Base-by-base conservation (phyloP, 2,329 filamentous ascomycete species). In the Exophiala sp. region DNA sequence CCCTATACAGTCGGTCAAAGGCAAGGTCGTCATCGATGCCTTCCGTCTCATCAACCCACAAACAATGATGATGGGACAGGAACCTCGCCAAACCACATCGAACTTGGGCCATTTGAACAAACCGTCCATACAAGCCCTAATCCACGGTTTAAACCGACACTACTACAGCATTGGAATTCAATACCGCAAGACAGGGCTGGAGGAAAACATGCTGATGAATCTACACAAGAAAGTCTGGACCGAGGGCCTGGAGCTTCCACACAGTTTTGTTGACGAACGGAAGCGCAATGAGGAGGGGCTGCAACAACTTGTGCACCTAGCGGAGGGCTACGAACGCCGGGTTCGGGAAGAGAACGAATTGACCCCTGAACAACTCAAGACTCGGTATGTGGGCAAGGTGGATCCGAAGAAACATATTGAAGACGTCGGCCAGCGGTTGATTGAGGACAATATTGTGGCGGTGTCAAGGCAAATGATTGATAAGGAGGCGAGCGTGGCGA, bases 151-250 rank as follows among this genome's bases (percentile, higher is more conserved):
- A 38, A 98, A 98, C 76, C 80, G 93, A 64, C 93, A 98, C 75
- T 98, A 98, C 78, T 98, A 98, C 78, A 95, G 88, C 63, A 98
- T 98, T 66, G 91, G 82, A 53, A 97, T 98, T 74, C 90, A 96
- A 73, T 98, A 98, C 73, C 80, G 91, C 66, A 98, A 98, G 77
- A 95, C 91, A 0, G 91, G 88, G 1, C 76, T 98, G 43, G 93
- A 98, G 69, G 94, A 98, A 77, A 97, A 95, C 71, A 98, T 98
- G 93, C 72, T 98, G 64, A 98, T 98, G 94, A 98, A 98, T 68
- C 75, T 98, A 59, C 93, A 98, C 79, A 98, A 98, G 78, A 93
- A 97, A 62, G 90, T 96, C 38, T 98, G 93, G 93, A 98, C 94
- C 0, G 93, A 98, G 70, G 93, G 91, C 3, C 71, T 98, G 58